phyloP scores from a whole-genome alignment of 148 eudicot genomes.

The Oxyria digyna region DNA sequence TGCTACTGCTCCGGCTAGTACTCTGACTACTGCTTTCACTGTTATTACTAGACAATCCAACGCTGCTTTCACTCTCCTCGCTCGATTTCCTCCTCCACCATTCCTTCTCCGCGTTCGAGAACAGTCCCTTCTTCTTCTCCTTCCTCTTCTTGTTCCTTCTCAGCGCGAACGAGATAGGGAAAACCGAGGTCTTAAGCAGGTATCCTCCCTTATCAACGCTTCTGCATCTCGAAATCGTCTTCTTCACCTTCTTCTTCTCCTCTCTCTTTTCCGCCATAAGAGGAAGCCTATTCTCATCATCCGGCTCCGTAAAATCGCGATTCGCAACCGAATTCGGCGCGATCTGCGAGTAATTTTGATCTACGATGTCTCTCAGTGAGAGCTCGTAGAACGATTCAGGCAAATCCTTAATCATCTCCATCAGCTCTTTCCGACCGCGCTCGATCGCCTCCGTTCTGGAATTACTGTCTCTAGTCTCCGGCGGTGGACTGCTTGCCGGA shows the following conservation, averaged over 20 bases:
- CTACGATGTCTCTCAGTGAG: slow-evolving; percentile 60
- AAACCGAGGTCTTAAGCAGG: slow-evolving; percentile 44
- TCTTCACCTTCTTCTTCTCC: slow-evolving; percentile 29
- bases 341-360: slow-evolving; percentile 14
- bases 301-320: not conserved
- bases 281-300: not conserved
- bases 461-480: not conserved
- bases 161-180: slow-evolving; percentile 31
- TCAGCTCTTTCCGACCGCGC: slow-evolving; percentile 56
- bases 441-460: slow-evolving; percentile 52
- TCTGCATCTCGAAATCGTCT: slow-evolving; percentile 27
- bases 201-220: slow-evolving; percentile 47
- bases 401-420: slow-evolving; percentile 74
- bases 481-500: slow-evolving; percentile 17
- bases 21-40: slow-evolving; percentile 25
- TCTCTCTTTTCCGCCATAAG: slow-evolving; percentile 7
- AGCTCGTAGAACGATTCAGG: slow-evolving; percentile 71
- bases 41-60: slow-evolving; percentile 13
- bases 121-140: slow-evolving; percentile 7
- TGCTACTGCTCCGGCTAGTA: slow-evolving; percentile 13
- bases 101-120: slow-evolving; percentile 14
- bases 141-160: slow-evolving; percentile 28
- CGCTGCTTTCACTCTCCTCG: slow-evolving; percentile 34
- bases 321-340: not conserved
- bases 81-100: slow-evolving; percentile 17